phyloP scores from a whole-genome alignment of 2,329 filamentous ascomycete species.

The Nannizziopsis barbatae region DNA sequence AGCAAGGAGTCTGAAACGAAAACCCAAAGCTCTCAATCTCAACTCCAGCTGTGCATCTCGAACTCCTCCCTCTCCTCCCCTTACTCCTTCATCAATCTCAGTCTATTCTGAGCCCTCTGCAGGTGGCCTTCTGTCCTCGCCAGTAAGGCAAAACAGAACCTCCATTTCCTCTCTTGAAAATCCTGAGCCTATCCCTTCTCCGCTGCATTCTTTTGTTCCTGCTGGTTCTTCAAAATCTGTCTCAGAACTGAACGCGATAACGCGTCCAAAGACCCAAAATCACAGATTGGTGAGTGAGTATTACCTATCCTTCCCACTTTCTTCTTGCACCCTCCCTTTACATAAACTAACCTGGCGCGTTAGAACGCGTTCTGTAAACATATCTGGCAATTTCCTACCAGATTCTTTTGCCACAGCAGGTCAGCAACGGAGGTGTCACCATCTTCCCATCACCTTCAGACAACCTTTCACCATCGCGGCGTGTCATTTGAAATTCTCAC shows the following conservation, averaged over 20 bases:
- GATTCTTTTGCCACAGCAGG: conserved; percentile 12
- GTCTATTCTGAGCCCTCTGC: conserved; percentile 3
- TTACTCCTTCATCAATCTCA: conserved; percentile 9
- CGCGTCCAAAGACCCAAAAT: conserved; percentile 3
- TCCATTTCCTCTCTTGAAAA: too few species aligned
- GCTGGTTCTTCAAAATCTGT: neutral
- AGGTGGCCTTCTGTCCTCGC: conserved; percentile 1
- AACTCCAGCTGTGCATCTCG: conserved; percentile 7
- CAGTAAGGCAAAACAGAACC: neutral
- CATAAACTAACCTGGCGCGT: conserved; percentile 12
- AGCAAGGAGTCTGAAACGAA: conserved; percentile 14
- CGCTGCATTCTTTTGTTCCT: neutral
- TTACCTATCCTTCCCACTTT: neutral
- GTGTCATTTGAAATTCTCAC: conserved; percentile 18
- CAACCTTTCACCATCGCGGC: conserved; percentile 13
- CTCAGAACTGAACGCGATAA: neutral
- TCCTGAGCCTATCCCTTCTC: neutral
- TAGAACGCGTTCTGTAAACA: conserved; percentile 14
- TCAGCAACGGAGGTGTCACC: conserved; percentile 11
- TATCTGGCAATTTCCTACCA: conserved; percentile 14
- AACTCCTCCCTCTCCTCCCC: conserved; percentile 15
- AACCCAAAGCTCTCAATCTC: conserved; percentile 16
- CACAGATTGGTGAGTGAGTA: conserved; percentile 15
- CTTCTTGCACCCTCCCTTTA: conserved; percentile 2
- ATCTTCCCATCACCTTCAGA: conserved; percentile 3